Base-by-base conservation (phyloP, 1,139 yeast genomes). In the Taiozyma sp. region DNA sequence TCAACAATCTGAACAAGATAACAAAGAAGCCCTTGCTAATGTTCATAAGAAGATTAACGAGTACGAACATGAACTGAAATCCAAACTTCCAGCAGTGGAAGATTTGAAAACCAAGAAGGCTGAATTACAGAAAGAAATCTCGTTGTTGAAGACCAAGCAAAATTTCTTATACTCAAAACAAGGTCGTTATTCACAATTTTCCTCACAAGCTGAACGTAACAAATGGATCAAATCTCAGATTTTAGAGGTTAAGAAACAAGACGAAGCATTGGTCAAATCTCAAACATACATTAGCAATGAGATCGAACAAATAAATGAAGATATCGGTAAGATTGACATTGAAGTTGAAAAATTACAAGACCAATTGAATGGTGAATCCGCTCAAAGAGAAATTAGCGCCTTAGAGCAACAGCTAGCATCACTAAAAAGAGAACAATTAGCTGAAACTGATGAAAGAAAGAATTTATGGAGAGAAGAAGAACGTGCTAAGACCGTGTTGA, bases 391-490 rank as follows among this genome's bases (percentile, higher is more conserved):
- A 46, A 54, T 70, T 19, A 62, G 64, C 23, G 65, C 65, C 44
- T 41, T 69, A 2, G 67, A 68, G 44, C 50, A 57, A 4, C 65
- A 66, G 29, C 54, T 76, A 6, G 50, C 65, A 7, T 62, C 62
- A 0, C 58, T 78, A 32, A 83, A 76, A 59, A 52, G 64, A 8
- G 63, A 72, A 28, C 73, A 80, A 29, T 67, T 71, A n/a, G 69
- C 64, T 5, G 71, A 81, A 32, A 74, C 80, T 16, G 97, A 92
- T 62, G 75, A 79, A 54, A 78, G 96, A 59, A 89, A 88, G 63
- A 70, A 70, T 14, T 68, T 85, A 16, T 90, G 97, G 97, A 81
- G 97, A 64, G 83, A 84, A 38, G 96, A 89, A 62, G 81, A 87
- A 51, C 80, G 80, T 57, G 67, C 78, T 39, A 80, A 78, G 55